phyloP scores from a whole-genome alignment of 73 alveolate species.

The Vitrella brassicaformis region DNA sequence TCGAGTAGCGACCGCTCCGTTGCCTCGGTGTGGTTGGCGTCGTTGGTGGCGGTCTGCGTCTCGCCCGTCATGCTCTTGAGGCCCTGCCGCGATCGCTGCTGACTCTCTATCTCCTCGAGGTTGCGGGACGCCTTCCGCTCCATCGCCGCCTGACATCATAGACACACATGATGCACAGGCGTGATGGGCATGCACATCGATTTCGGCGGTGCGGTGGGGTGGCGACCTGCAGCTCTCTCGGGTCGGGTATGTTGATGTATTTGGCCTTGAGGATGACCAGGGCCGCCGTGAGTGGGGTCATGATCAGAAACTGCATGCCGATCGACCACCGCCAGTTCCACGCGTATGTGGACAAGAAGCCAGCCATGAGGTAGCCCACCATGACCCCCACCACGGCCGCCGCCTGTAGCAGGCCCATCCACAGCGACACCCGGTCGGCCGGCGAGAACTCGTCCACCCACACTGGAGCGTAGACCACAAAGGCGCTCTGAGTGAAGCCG shows the following conservation, averaged over 20 bases:
- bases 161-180: too few relatives aligned
- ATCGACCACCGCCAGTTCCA: constrained; percentile 71
- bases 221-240: neutral
- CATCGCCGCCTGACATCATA: too few relatives aligned
- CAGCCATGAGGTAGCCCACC: constrained; percentile 37
- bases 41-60: too few relatives aligned
- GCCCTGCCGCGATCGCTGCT: too few relatives aligned
- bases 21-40: too few relatives aligned
- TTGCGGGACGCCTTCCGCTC: too few relatives aligned
- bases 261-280: neutral
- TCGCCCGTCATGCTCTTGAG: too few relatives aligned
- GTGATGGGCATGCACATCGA: too few relatives aligned
- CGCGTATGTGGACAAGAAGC: constrained; percentile 16
- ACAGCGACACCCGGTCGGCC: constrained; percentile 24
- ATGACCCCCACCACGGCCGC: constrained; percentile 46
- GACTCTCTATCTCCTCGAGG: too few relatives aligned
- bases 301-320: constrained; percentile 53
- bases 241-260: neutral
- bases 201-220: too few relatives aligned
- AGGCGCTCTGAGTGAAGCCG: constrained; percentile 47
- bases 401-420: constrained; percentile 54
- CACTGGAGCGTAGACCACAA: constrained; percentile 44
- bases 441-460: constrained; percentile 54
- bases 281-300: constrained; percentile 1
- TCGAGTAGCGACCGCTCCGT: too few relatives aligned